Evolutionary conservation across 2,329 filamentous ascomycete species (phyloP).

Genomic region (Aspergillus uvarum): DNA sequence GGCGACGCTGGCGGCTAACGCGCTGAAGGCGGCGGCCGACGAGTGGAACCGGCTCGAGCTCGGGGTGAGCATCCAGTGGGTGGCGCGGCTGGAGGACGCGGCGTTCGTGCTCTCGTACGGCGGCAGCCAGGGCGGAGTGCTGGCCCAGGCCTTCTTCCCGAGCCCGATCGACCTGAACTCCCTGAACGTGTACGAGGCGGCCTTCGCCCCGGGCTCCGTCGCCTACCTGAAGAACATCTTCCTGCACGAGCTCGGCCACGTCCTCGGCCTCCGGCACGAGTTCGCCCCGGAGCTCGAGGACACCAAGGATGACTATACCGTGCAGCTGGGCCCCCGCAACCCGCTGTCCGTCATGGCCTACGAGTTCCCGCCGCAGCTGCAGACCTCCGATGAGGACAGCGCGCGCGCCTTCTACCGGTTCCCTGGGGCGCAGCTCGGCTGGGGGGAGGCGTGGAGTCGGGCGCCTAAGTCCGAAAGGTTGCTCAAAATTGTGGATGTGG

Average conservation of each 20-base stretch:
- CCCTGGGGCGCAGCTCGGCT: slow-evolving; percentile 1
- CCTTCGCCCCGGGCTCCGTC: slow-evolving; percentile 8
- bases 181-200: slow-evolving; percentile 7
- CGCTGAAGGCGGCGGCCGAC: slow-evolving; percentile 7
- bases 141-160: slow-evolving; percentile 6
- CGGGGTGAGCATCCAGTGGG: slow-evolving; percentile 5
- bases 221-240: slow-evolving; percentile 13
- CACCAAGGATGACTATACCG: not conserved
- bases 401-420: slow-evolving; percentile 5
- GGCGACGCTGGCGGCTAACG: slow-evolving; percentile 1
- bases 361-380: slow-evolving; percentile 8
- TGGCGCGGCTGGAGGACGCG: slow-evolving; percentile 1
- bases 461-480: too few species aligned
- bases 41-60: slow-evolving; percentile 9
- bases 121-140: not conserved
- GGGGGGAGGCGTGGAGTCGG: not conserved
- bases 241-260: slow-evolving; percentile 13
- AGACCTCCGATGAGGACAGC: slow-evolving; percentile 3
- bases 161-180: slow-evolving; percentile 11
- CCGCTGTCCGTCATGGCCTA: slow-evolving; percentile 9
- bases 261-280: slow-evolving; percentile 11
- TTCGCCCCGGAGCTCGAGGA: slow-evolving; percentile 11
- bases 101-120: slow-evolving; percentile 9
- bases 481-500: too few species aligned
- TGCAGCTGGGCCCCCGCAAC: slow-evolving; percentile 10